Conservation (phyloP, 805 yeast genomes). For the Pichia heedii region DNA sequence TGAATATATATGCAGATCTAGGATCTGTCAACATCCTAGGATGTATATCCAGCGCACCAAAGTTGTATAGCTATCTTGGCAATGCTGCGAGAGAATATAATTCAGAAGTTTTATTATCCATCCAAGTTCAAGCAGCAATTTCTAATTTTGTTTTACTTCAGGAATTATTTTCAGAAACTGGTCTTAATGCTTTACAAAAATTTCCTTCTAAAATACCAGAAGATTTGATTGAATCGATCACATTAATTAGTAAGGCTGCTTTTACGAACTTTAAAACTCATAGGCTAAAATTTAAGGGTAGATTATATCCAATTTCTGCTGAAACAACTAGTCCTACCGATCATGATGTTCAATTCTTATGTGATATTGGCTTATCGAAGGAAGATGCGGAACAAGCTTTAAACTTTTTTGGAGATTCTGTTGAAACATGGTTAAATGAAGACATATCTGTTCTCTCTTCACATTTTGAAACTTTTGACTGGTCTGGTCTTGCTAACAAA, state of each 20-base stretch:
- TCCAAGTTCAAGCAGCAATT: conserved; percentile 32
- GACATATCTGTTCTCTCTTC: conserved; percentile 16
- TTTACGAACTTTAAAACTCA: conserved; percentile 30
- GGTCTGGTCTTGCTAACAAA: conserved; percentile 13
- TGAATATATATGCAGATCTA: conserved; percentile 36
- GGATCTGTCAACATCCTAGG: conserved; percentile 29
- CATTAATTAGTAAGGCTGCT: conserved; percentile 35
- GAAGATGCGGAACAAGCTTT: conserved; percentile 25
- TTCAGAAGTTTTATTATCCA: conserved; percentile 20
- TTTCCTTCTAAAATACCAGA: conserved; percentile 26
- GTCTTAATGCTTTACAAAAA: conserved; percentile 15
- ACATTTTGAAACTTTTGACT: conserved; percentile 25
- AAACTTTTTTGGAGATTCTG: conserved; percentile 15
- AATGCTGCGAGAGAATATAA: conserved; percentile 18
- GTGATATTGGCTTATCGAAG: conserved; percentile 24
- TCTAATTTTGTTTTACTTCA: conserved; percentile 33
- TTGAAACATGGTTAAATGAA: conserved; percentile 13
- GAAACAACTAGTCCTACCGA: conserved; percentile 35
- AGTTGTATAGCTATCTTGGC: conserved; percentile 32
- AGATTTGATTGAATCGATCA: conserved; percentile 35
- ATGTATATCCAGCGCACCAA: conserved; percentile 26
- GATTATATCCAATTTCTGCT: conserved; percentile 29
- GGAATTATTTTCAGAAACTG: conserved; percentile 24
- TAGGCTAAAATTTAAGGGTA: conserved; percentile 27
- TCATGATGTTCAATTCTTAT: conserved; percentile 26